Conservation (phyloP, 2,329 filamentous ascomycete species). For the Talaromyces sp. region DNA sequence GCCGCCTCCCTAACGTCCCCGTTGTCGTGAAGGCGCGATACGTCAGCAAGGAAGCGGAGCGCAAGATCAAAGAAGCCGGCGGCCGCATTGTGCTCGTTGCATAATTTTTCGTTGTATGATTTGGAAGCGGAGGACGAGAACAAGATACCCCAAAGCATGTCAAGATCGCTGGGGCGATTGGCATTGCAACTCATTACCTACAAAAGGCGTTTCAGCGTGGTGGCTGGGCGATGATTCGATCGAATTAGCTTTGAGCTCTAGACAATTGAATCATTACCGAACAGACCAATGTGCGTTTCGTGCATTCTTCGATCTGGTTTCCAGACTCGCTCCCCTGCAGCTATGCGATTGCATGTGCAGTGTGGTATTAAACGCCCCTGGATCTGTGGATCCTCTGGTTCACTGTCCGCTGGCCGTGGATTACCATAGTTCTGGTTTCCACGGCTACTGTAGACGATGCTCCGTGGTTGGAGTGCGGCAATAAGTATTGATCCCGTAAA, state of each 20-base stretch:
- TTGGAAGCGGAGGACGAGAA: background rate
- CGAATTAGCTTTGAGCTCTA: slow-evolving; percentile 11
- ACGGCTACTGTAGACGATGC: background rate
- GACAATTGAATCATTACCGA: slow-evolving; percentile 15
- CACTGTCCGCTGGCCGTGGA: background rate
- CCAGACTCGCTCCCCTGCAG: background rate
- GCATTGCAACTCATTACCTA: background rate
- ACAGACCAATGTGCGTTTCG: slow-evolving; percentile 14
- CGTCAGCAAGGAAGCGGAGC: slow-evolving; percentile 93
- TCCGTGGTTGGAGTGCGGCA: background rate
- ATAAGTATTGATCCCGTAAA: background rate
- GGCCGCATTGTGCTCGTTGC: slow-evolving; percentile 94
- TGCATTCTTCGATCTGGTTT: slow-evolving; percentile 4
- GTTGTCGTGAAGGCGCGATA: slow-evolving; percentile 92
- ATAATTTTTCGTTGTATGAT: slow-evolving; percentile 46
- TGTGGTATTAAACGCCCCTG: background rate
- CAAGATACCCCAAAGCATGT: slow-evolving; percentile 4
- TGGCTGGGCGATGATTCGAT: slow-evolving; percentile 15
- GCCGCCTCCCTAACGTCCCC: slow-evolving; percentile 86
- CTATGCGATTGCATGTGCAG: slow-evolving; percentile 1
- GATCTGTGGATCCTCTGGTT: background rate
- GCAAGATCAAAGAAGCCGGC: slow-evolving; percentile 97
- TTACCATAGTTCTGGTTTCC: background rate
- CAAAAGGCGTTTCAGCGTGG: slow-evolving; percentile 13
- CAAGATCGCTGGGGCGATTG: slow-evolving; percentile 9